phyloP scores from a whole-genome alignment of 352 stramenopile species.

The Pythium brachiatum region DNA sequence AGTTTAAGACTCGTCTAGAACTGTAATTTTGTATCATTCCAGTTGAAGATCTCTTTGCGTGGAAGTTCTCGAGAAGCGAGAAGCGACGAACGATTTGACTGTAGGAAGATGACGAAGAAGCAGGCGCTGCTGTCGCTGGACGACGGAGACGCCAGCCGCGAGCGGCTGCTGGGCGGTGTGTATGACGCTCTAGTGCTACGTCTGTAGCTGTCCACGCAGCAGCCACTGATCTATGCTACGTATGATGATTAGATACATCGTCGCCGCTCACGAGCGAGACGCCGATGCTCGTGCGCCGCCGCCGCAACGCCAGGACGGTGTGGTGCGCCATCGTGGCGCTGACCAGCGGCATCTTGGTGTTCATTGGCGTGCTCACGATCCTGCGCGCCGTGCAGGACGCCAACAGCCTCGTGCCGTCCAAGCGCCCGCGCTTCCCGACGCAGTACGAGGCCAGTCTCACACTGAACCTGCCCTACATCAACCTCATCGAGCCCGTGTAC shows the following conservation, averaged over 20 bases:
- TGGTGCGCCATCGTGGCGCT: constrained; percentile 84
- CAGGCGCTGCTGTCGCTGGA: constrained; percentile 47
- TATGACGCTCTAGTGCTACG: not conserved
- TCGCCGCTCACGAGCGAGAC: constrained; percentile 23
- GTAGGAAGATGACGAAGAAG: constrained; percentile 63
- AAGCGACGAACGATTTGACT: not conserved
- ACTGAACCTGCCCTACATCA: constrained; percentile 88
- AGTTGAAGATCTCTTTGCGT: constrained; percentile 17
- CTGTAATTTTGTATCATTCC: constrained; percentile 7
- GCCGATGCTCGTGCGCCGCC: constrained; percentile 42
- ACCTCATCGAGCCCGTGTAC: constrained; percentile 86
- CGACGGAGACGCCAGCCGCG: constrained; percentile 35
- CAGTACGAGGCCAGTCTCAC: constrained; percentile 87
- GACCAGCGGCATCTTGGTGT: constrained; percentile 71
- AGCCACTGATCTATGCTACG: too few relatives aligned
- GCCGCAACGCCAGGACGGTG: constrained; percentile 64
- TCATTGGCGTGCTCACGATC: constrained; percentile 81
- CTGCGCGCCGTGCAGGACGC: constrained; percentile 78
- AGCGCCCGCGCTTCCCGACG: constrained; percentile 66
- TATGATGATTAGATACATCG: constrained; percentile 7
- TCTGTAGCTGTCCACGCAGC: not conserved
- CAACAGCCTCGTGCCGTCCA: constrained; percentile 65
- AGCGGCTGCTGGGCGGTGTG: constrained; percentile 52
- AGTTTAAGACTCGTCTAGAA: constrained; percentile 6
- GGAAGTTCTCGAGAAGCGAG: constrained; percentile 1